These are phyloP conservation scores for Flaveria linearis DNA, from an alignment of 129 eudicot genomes.

Conservation along the genomic window DNA sequence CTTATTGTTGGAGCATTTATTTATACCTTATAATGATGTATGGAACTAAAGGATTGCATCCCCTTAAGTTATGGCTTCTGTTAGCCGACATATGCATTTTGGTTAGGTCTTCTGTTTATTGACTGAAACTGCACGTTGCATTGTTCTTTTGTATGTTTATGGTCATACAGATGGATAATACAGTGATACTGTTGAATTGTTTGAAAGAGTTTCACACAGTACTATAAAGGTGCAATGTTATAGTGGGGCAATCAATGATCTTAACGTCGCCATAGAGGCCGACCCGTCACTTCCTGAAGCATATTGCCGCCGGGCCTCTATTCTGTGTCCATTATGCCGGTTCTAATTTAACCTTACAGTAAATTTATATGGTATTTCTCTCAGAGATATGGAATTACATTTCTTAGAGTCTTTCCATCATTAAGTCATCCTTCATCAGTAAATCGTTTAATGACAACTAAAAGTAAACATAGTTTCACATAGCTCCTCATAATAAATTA, in stretches of 20 bases:
- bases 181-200: conserved; percentile 61
- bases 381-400: no score
- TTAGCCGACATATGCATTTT: not conserved
- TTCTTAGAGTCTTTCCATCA: not conserved
- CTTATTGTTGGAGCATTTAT: no score
- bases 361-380: not conserved
- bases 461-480: conserved; percentile 14
- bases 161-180: conserved; percentile 62
- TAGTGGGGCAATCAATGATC: conserved; percentile 87
- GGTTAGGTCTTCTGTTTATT: not conserved
- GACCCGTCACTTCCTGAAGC: conserved; percentile 47
- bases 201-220: conserved; percentile 72
- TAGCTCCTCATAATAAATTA: conserved; percentile 35
- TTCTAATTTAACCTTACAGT: conserved; percentile 23
- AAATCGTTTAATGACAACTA: not conserved
- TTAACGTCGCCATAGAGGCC: conserved; percentile 57
- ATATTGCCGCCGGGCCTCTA: conserved; percentile 63
- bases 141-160: not conserved
- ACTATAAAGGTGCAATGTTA: conserved; percentile 70
- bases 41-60: not conserved
- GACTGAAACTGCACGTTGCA: not conserved
- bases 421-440: not conserved
- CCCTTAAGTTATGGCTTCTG: not conserved
- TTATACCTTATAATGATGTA: conserved; percentile 7
- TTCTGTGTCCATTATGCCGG: conserved; percentile 72